Evolutionary conservation across 2,329 filamentous ascomycete species (phyloP).

Genomic region (Rachicladosporium sp.): DNA sequence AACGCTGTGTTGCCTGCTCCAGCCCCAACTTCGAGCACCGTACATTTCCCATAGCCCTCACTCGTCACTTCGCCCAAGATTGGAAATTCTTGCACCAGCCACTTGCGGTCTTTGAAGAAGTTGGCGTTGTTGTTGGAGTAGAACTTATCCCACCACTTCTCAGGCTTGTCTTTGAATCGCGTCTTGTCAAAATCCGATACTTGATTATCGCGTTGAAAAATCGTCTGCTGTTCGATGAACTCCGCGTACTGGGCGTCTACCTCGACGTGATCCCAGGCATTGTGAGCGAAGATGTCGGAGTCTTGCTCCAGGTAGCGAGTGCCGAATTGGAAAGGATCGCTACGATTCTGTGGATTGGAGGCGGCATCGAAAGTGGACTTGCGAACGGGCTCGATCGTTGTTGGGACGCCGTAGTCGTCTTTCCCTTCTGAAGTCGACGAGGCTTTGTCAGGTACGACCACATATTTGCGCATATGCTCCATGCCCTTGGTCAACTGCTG

Average conservation of each 20-base stretch:
- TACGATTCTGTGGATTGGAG: slow-evolving; percentile 67
- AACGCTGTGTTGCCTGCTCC: slow-evolving; percentile 96
- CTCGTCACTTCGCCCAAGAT: slow-evolving; percentile 65
- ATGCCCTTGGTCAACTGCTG: slow-evolving; percentile 40
- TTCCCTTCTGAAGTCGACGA: slow-evolving; percentile 19
- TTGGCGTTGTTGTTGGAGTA: slow-evolving; percentile 96
- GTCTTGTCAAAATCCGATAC: slow-evolving; percentile 89
- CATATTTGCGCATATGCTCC: slow-evolving; percentile 40
- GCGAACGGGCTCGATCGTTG: slow-evolving; percentile 32
- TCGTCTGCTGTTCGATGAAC: slow-evolving; percentile 74
- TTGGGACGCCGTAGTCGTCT: slow-evolving; percentile 39
- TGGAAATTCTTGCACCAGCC: slow-evolving; percentile 92
- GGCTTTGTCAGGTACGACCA: slow-evolving; percentile 29
- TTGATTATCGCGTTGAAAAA: slow-evolving; percentile 70
- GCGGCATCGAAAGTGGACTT: slow-evolving; percentile 49
- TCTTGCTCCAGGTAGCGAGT: slow-evolving; percentile 71
- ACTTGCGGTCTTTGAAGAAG: slow-evolving; percentile 98
- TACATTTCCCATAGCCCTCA: slow-evolving; percentile 54
- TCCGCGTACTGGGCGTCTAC: slow-evolving; percentile 79
- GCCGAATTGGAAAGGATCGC: slow-evolving; percentile 90
- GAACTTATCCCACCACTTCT: slow-evolving; percentile 96
- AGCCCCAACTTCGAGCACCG: slow-evolving; percentile 81
- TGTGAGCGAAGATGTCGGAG: slow-evolving; percentile 92
- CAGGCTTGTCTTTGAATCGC: slow-evolving; percentile 79
- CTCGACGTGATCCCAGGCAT: slow-evolving; percentile 97